Conservation (phyloP, 208 protist species). For the Trypanosoma conorhini region DNA sequence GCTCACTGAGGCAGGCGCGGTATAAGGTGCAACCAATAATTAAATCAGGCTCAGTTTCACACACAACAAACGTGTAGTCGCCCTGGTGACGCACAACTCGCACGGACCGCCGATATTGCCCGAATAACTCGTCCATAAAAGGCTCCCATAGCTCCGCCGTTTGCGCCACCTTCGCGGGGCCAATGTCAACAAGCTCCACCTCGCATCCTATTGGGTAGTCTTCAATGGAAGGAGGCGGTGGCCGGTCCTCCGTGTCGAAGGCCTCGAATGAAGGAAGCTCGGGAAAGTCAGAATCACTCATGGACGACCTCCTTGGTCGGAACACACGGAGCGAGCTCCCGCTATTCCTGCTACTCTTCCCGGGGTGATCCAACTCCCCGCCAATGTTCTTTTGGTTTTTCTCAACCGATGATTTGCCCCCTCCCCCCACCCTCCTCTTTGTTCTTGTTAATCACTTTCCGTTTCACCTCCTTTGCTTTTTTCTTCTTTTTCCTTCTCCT, state of each 20-base stretch:
- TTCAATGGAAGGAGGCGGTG: conserved; percentile 63
- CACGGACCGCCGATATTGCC: conserved; percentile 56
- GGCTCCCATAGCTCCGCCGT: conserved; percentile 69
- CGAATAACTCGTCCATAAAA: conserved; percentile 76
- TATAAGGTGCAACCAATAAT: conserved; percentile 79
- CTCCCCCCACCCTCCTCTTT: background rate
- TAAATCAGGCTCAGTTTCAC: conserved; percentile 49
- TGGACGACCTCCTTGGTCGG: too few relatives aligned
- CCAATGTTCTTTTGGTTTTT: background rate
- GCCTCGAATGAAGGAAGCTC: conserved; percentile 80
- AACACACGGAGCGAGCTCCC: background rate
- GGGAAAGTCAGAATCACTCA: conserved; percentile 31
- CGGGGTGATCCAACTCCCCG: background rate
- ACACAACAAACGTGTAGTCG: conserved; percentile 87
- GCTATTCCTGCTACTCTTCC: background rate
- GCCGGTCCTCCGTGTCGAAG: conserved; percentile 64
- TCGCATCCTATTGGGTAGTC: conserved; percentile 87
- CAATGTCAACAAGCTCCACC: conserved; percentile 77
- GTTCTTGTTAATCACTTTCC: background rate
- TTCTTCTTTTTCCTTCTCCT: background rate
- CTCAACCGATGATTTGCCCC: background rate
- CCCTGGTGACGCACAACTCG: conserved; percentile 66
- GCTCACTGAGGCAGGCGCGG: conserved; percentile 79
- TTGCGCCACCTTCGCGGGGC: conserved; percentile 66
- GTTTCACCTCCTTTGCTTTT: background rate